These are phyloP conservation scores for Alternaria infectoria DNA, from an alignment of 2,329 filamentous ascomycete genomes.

Conservation along the genomic window DNA sequence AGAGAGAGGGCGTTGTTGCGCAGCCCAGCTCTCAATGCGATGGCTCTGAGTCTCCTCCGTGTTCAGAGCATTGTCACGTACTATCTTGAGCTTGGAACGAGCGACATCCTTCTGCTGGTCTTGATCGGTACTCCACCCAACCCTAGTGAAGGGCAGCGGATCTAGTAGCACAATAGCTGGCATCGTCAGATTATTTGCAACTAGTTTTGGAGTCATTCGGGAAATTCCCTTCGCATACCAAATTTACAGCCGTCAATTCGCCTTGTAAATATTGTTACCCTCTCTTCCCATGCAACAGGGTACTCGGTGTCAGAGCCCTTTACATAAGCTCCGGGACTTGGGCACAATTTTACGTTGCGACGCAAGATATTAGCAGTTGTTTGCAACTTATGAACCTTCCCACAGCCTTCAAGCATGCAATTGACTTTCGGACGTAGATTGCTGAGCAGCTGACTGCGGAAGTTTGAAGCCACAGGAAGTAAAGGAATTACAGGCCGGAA, in stretches of 20 bases:
- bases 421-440: too few relatives aligned
- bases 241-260: neutral
- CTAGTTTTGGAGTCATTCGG: neutral
- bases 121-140: neutral
- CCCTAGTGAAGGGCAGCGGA: neutral
- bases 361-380: neutral
- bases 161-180: neutral
- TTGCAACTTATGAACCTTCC: neutral
- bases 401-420: neutral
- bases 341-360: neutral
- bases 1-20: neutral
- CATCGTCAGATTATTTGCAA: neutral
- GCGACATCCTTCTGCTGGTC: neutral
- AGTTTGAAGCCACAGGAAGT: neutral
- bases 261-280: neutral
- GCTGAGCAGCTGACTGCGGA: neutral
- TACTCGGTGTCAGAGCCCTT: neutral
- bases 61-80: neutral
- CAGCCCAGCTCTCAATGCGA: neutral
- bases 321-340: neutral
- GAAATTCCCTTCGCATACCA: neutral
- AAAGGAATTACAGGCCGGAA: neutral
- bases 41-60: neutral
- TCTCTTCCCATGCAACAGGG: neutral
- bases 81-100: neutral